Conservation (phyloP, 768 basidiomycete species). For the Kockovaella imperatae region DNA sequence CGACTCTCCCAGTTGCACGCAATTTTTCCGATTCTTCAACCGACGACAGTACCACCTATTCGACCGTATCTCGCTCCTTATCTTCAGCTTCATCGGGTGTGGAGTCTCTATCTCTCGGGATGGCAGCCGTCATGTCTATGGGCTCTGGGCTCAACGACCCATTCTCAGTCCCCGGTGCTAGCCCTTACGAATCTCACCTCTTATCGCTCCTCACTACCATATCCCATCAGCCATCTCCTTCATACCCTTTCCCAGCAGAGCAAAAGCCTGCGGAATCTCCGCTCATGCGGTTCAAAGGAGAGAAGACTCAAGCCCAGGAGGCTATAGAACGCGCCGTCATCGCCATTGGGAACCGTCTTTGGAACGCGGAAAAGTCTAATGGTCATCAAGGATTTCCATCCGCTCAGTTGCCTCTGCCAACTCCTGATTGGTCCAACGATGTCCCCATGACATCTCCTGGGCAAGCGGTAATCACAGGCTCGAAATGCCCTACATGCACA, state of each 20-base stretch:
- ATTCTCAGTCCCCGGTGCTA: constrained; percentile 4
- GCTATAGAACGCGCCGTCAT: constrained; percentile 33
- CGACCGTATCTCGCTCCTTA: too few relatives aligned
- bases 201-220: constrained; percentile 27
- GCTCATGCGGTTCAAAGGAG: constrained; percentile 12
- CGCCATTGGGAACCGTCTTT: constrained; percentile 23
- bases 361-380: constrained; percentile 18
- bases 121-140: too few relatives aligned
- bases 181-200: constrained; percentile 26
- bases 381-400: too few relatives aligned
- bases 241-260: constrained; percentile 31
- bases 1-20: too few relatives aligned
- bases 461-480: too few relatives aligned
- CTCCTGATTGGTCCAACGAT: constrained; percentile 39
- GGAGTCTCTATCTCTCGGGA: too few relatives aligned
- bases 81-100: too few relatives aligned
- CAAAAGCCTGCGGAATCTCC: neutral
- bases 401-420: constrained; percentile 4
- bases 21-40: too few relatives aligned
- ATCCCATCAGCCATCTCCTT: constrained; percentile 29
- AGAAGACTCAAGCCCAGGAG: constrained; percentile 27
- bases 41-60: too few relatives aligned
- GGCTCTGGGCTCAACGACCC: too few relatives aligned
- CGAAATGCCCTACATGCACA: constrained; percentile 20
- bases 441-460: too few relatives aligned